Conservation (phyloP, 2,329 filamentous ascomycete species). For the Cercospora nicotianae region DNA sequence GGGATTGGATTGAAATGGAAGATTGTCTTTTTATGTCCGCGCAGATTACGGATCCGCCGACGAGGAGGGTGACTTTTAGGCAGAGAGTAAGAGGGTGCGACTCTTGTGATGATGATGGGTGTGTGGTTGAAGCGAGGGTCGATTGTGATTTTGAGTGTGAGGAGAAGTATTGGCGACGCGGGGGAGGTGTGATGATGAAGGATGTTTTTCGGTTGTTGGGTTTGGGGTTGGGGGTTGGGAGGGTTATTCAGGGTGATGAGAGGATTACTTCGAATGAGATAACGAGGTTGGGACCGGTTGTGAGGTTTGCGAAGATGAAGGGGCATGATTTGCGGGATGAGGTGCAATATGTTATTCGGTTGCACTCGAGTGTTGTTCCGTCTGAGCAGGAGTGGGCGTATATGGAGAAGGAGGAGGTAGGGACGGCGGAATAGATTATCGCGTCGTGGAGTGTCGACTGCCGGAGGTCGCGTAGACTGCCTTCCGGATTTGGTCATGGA, state of each 20-base stretch:
- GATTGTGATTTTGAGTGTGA: too few species aligned
- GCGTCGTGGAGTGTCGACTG: background rate
- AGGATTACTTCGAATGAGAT: too few species aligned
- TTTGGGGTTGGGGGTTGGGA: too few species aligned
- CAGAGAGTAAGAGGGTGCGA: background rate
- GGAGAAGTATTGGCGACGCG: too few species aligned
- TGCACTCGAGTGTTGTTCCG: background rate
- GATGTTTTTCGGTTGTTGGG: too few species aligned
- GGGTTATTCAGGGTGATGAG: too few species aligned
- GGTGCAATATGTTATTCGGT: background rate
- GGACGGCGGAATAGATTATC: background rate
- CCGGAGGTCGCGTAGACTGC: background rate
- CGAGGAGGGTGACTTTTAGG: background rate
- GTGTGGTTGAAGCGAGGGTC: too few species aligned
- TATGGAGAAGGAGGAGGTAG: background rate
- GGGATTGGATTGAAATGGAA: background rate
- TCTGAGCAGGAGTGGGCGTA: background rate
- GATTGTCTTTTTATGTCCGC: background rate
- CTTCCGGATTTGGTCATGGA: background rate
- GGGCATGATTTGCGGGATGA: background rate
- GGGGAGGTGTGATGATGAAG: too few species aligned
- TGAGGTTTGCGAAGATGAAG: too few species aligned
- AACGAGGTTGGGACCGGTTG: too few species aligned
- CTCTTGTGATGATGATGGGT: too few species aligned
- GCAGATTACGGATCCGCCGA: background rate